Percentiles rank a stretch among this genome's conserved stretches.
Evolutionary conservation across 2,329 filamentous ascomycete genomes (phyloP).

Genomic region (Beauveria sp.): DNA sequence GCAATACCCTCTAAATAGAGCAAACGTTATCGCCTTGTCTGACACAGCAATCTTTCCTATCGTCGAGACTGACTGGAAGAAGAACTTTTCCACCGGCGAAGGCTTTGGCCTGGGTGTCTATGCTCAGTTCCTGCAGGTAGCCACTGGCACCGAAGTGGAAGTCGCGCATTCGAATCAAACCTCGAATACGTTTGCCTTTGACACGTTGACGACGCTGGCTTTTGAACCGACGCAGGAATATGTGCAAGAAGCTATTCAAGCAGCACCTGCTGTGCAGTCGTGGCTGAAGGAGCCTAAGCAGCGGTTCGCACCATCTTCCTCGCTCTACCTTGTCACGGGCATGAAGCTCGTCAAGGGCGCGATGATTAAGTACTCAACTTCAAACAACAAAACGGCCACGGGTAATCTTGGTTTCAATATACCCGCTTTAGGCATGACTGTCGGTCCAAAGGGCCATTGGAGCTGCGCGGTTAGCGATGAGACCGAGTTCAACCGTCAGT

Average conservation of each 20-base stretch:
- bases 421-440: not conserved
- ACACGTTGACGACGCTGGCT: slow-evolving; percentile 20
- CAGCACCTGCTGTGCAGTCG: slow-evolving; percentile 19
- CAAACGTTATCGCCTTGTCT: slow-evolving; percentile 16
- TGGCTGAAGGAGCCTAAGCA: slow-evolving; percentile 21
- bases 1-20: slow-evolving; percentile 21
- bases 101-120: slow-evolving; percentile 20
- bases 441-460: not conserved
- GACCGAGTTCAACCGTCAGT: not conserved
- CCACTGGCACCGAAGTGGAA: slow-evolving; percentile 19
- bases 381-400: slow-evolving; percentile 15
- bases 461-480: not conserved
- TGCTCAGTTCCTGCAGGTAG: slow-evolving; percentile 23
- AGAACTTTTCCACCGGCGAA: slow-evolving; percentile 19
- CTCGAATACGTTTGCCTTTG: slow-evolving; percentile 19
- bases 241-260: slow-evolving; percentile 20
- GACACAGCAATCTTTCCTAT: not conserved
- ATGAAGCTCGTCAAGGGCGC: slow-evolving; percentile 23
- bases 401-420: not conserved
- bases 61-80: slow-evolving; percentile 22
- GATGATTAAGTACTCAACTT: slow-evolving; percentile 21
- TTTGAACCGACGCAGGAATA: slow-evolving; percentile 22
- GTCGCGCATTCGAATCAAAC: slow-evolving; percentile 17
- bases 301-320: slow-evolving; percentile 15
- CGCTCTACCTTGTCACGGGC: slow-evolving; percentile 21